Base-by-base conservation (phyloP, 805 yeast genomes). In the Sugiyamaella qingdaonensis region DNA sequence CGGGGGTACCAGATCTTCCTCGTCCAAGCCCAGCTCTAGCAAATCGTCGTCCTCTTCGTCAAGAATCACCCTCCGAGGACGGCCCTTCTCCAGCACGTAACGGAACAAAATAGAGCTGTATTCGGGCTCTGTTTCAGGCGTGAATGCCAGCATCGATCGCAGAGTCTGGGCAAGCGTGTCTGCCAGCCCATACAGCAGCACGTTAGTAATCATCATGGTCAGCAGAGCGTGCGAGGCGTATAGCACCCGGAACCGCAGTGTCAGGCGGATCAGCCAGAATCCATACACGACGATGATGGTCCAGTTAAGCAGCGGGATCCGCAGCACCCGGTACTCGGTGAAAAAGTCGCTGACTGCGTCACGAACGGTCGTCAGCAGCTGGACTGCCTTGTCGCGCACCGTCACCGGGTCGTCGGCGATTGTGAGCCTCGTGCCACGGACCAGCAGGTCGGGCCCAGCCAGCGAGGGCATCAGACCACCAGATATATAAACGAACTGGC, bases 91-190 rank as follows among this genome's bases (percentile, higher is more conserved):
- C 8, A 69, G 52, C 8, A 70, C 63, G 51, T 58, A 64, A 32
- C 57, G 47, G 18, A 60, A 58, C 14, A 67, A 54, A 2, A 56
- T 41, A 24, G 55, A 42, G 51, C 32, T 49, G 29, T 16, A 47
- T 33, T 29, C 52, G 34, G 45, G 56, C 43, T 49, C 53, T 13
- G 49, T 52, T 46, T 57, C 58, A 19, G 63, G 64, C 21, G 54
- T 49, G 48, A 67, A 63, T 19, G 65, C 62, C 7, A 61, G 54
- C 50, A 72, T 66, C 33, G 76, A 69, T 3, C 79, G 63, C 2
- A 89, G 73, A 2, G 86, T 77, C 68, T 92, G 98, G 0, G 98
- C 98, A 57, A 91, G 65, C 0, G 91, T 81, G 66, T 92, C 98
- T 0, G 97, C 90, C n/a, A 89, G 82, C 0, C 96, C 97, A 66